Evolutionary conservation across 2,329 filamentous ascomycete species (phyloP).

Genomic region (Penicillium sp.): DNA sequence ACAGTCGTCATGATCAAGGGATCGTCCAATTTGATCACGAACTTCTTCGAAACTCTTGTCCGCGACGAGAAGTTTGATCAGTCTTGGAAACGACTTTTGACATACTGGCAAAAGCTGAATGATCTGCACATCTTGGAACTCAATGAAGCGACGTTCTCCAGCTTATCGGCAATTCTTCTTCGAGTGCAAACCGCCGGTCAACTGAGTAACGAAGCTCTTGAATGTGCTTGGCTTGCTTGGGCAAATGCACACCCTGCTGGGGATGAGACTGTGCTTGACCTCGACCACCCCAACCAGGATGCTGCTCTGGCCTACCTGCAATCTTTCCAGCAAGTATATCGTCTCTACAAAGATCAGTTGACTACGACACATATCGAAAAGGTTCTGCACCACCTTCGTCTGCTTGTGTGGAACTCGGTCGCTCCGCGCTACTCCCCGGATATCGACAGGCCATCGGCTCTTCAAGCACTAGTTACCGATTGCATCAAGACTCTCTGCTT

Average conservation of each 20-base stretch:
- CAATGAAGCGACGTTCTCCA: constrained; percentile 70
- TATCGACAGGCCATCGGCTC: constrained; percentile 39
- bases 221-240: constrained; percentile 71
- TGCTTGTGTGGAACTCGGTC: constrained; percentile 71
- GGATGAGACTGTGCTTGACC: constrained; percentile 43
- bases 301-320: constrained; percentile 84
- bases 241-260: constrained; percentile 62
- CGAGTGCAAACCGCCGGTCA: constrained; percentile 46
- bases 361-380: constrained; percentile 62
- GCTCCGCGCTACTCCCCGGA: constrained; percentile 42
- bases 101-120: constrained; percentile 66
- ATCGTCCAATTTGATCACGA: constrained; percentile 70
- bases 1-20: constrained; percentile 73
- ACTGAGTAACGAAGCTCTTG: constrained; percentile 53
- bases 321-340: constrained; percentile 74
- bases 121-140: constrained; percentile 67
- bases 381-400: constrained; percentile 71
- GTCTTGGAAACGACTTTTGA: constrained; percentile 74
- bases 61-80: constrained; percentile 66
- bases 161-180: constrained; percentile 62
- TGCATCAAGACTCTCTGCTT: constrained; percentile 38
- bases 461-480: constrained; percentile 37
- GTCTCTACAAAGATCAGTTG: constrained; percentile 67
- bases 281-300: constrained; percentile 69
- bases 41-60: constrained; percentile 73